A percentile compares a stretch with the other conserved stretches of the same genome.
These are phyloP conservation scores for Chalciporus pseudorubinellus DNA, from an alignment of 768 basidiomycete species.

Conservation along the genomic window DNA sequence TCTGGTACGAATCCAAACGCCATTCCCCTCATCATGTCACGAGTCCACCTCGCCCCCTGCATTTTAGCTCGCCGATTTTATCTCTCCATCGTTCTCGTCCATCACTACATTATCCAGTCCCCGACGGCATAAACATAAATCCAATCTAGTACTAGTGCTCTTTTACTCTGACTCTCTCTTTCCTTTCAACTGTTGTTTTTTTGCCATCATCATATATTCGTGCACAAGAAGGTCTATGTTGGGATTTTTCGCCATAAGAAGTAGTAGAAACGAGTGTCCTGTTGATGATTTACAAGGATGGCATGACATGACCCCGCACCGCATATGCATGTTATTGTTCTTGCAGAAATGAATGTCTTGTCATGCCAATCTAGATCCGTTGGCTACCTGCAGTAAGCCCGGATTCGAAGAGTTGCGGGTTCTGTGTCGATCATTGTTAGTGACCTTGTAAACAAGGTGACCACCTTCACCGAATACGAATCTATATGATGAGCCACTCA, in stretches of 20 bases:
- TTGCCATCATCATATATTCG: constrained; percentile 14
- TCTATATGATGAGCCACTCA: too few species aligned
- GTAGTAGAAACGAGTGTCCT: constrained; percentile 7
- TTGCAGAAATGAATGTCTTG: too few species aligned
- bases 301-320: too few species aligned
- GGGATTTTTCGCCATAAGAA: constrained; percentile 9
- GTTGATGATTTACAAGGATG: neutral
- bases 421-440: too few species aligned
- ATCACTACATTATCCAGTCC: constrained; percentile 27
- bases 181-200: neutral
- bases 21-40: constrained; percentile 6
- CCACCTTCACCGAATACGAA: too few species aligned
- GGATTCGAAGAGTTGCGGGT: too few species aligned
- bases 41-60: constrained; percentile 7
- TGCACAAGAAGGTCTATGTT: constrained; percentile 6
- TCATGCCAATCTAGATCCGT: too few species aligned
- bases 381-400: too few species aligned
- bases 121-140: constrained; percentile 25
- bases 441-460: too few species aligned
- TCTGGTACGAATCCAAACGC: constrained; percentile 15
- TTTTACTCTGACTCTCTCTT: neutral
- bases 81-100: constrained; percentile 1
- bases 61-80: constrained; percentile 21
- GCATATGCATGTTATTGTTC: too few species aligned
- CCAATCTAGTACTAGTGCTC: constrained; percentile 24